Percentiles rank a stretch among this genome's conserved stretches.
Conservation (phyloP, 306 rosid genomes). For the Cicer chorassanicum region DNA sequence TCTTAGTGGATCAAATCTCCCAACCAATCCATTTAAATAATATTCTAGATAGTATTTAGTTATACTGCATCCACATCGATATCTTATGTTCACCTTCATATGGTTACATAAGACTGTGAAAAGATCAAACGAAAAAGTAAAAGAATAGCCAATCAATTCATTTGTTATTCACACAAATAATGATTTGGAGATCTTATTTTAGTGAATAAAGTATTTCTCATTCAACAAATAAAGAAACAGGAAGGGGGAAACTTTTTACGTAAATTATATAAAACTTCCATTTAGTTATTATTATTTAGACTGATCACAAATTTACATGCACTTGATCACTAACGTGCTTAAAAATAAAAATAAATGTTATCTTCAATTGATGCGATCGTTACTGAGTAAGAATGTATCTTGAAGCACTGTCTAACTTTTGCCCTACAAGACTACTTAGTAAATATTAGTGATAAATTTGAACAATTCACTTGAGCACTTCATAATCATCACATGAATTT, state of each 20-base stretch:
- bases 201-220: not conserved
- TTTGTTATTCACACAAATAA: constrained; percentile 26
- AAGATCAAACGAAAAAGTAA: constrained; percentile 15
- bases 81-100: constrained; percentile 23
- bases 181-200: constrained; percentile 22
- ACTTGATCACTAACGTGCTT: constrained; percentile 7
- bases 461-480: constrained; percentile 34
- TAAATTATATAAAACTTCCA: constrained; percentile 17
- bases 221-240: constrained; percentile 18
- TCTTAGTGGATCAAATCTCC: constrained; percentile 24
- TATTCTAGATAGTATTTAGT: constrained; percentile 6
- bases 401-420: constrained; percentile 12
- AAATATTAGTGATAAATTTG: constrained; percentile 16
- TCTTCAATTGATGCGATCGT: constrained; percentile 16
- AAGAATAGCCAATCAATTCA: constrained; percentile 10
- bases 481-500: constrained; percentile 14
- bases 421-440: constrained; percentile 26
- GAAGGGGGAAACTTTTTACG: not conserved
- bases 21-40: constrained; percentile 32
- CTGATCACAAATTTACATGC: constrained; percentile 14
- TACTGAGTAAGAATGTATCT: constrained; percentile 17
- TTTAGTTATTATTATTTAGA: constrained; percentile 15
- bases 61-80: constrained; percentile 18
- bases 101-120: constrained; percentile 12
- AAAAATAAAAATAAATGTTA: not conserved